Evolutionary conservation across 305 asterid species (phyloP).

Genomic region (Withania somnifera): DNA sequence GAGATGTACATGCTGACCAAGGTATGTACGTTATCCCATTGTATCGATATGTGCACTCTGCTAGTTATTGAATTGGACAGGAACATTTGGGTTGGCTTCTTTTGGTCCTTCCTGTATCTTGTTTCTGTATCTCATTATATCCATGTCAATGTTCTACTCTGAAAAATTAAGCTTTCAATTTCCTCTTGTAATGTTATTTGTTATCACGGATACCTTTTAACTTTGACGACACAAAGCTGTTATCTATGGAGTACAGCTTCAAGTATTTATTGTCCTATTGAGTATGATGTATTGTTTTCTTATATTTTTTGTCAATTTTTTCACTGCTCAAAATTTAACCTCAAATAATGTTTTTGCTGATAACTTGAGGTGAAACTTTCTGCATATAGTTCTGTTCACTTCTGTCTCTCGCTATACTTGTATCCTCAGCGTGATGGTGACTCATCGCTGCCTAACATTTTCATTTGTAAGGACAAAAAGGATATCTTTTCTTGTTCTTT

Average conservation of each 20-base stretch:
- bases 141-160: neutral
- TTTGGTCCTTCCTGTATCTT: neutral
- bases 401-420: neutral
- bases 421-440: neutral
- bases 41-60: neutral
- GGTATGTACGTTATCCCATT: slow-evolving; percentile 28
- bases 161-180: neutral
- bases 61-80: neutral
- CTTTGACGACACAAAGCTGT: neutral
- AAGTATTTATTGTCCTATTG: neutral
- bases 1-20: slow-evolving; percentile 86
- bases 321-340: neutral
- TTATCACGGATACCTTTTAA: neutral
- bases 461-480: neutral
- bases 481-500: neutral
- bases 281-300: neutral
- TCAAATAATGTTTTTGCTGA: neutral
- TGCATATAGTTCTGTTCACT: neutral
- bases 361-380: neutral
- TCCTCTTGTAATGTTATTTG: neutral
- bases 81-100: neutral
- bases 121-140: neutral
- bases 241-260: neutral
- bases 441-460: neutral
- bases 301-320: neutral